Conservation (phyloP, 1,284 basidiomycete species). For the Polyporus tsugae region DNA sequence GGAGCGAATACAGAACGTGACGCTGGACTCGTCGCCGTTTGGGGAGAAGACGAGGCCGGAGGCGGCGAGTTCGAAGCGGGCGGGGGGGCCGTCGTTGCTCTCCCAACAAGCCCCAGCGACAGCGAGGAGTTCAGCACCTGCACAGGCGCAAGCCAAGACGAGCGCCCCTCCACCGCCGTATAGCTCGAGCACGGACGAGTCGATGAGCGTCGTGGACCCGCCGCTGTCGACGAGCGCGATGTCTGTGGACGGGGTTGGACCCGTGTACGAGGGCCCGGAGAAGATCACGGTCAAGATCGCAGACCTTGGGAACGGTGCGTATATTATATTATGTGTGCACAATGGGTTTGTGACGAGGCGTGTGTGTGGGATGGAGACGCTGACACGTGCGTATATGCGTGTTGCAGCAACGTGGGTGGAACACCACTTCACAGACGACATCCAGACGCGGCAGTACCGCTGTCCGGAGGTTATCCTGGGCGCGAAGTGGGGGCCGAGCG, state of each 20-base stretch:
- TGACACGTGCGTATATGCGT: constrained; percentile 17
- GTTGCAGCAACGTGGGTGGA: constrained; percentile 82
- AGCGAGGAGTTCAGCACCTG: constrained; percentile 10
- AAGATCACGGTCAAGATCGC: constrained; percentile 99
- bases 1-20: constrained; percentile 73
- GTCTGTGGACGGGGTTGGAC: constrained; percentile 46
- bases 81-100: constrained; percentile 84
- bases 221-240: constrained; percentile 50
- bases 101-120: constrained; percentile 74
- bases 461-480: constrained; percentile 98
- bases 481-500: constrained; percentile 92
- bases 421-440: constrained; percentile 95
- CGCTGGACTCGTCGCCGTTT: constrained; percentile 60
- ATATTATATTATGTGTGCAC: neutral
- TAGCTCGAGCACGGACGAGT: constrained; percentile 28
- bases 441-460: constrained; percentile 97
- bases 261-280: constrained; percentile 54
- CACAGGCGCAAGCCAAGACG: constrained; percentile 17
- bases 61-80: constrained; percentile 41
- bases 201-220: constrained; percentile 27
- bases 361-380: constrained; percentile 3
- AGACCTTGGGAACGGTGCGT: constrained; percentile 90
- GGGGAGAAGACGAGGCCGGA: constrained; percentile 61
- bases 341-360: neutral
- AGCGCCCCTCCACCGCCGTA: constrained; percentile 32